Evolutionary conservation across 352 stramenopile genomes (phyloP), one percentile per base, ranked within the genome.

Genomic region (Globisporangium lucens): DNA sequence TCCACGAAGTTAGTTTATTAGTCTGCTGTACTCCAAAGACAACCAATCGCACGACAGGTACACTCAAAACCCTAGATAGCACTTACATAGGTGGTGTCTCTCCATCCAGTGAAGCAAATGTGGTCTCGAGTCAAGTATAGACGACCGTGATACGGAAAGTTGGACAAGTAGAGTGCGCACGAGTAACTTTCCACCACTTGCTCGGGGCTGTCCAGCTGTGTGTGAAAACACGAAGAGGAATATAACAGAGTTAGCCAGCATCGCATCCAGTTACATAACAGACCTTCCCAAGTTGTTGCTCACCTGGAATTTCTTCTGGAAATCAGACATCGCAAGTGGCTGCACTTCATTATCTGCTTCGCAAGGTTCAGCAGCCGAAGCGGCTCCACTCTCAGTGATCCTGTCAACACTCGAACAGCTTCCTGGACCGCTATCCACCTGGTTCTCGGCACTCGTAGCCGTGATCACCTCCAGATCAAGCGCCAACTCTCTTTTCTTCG

Each of bases 171-270:
- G 24, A 94, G 65, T 9, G 88, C 88, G 56, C 88, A 94, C 13
- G 86, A 93, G 71, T 90, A 94, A 56, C 83, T 95, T 63, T 91
- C 86, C 9, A 95, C 83, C 6, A 95, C 82, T 76, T 94, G 84
- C 47, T 95, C 88, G 1, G 82, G 79, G 3, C 61, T 72, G 43
- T 90, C 78, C 55, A 93, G 61, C 82, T 92, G 29, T 55, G 12
- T 2, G 69, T 49, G 12, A 41, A 67, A 6, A 47, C 41, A 69
- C 24, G 5, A 55, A 49, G 33, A 49, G 15, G 17, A 49, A 49
- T 15, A 49, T 8, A 49, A n/a, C 15, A 38, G 27, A 15, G 15
- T 58, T n/a, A 38, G 52, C 12, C 20, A 30, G 12, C 27, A 58
- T 35, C 12, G 9, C 27, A 4, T 38, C 52, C 52, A 58, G n/a